Evolutionary conservation across 208 protist genomes (phyloP).

Genomic region (Blastocrithidia nonstop): DNA sequence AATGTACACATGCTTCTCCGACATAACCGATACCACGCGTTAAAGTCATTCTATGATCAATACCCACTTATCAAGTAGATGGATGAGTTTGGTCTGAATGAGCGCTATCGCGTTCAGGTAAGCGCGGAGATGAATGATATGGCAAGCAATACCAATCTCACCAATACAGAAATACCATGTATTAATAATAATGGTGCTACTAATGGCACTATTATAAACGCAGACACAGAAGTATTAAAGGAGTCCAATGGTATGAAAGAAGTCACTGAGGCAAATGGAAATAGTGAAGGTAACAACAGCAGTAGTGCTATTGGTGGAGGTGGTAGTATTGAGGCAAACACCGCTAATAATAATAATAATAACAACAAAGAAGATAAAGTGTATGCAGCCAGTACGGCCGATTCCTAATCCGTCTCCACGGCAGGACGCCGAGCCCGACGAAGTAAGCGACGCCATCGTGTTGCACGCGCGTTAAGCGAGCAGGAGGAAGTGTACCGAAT

Average conservation of each 20-base stretch:
- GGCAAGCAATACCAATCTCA: background rate
- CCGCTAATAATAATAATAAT: background rate
- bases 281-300: conserved; percentile 6
- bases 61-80: conserved; percentile 52
- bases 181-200: background rate
- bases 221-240: background rate
- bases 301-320: conserved; percentile 2
- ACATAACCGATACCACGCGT: conserved; percentile 25
- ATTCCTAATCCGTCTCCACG: too few species aligned
- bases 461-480: conserved; percentile 11
- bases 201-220: background rate
- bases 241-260: background rate
- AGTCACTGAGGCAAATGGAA: background rate
- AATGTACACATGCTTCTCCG: conserved; percentile 35
- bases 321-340: background rate
- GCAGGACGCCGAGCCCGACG: conserved; percentile 14
- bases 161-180: background rate
- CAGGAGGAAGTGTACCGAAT: conserved; percentile 48
- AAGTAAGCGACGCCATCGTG: conserved; percentile 18
- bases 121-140: conserved; percentile 5
- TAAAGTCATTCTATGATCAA: conserved; percentile 53
- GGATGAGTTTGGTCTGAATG: conserved; percentile 29
- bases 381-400: too few species aligned
- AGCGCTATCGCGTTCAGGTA: conserved; percentile 3
- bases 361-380: background rate